Conservation (phyloP, 139 green algal genomes). For the Chlorella vulgaris region DNA sequence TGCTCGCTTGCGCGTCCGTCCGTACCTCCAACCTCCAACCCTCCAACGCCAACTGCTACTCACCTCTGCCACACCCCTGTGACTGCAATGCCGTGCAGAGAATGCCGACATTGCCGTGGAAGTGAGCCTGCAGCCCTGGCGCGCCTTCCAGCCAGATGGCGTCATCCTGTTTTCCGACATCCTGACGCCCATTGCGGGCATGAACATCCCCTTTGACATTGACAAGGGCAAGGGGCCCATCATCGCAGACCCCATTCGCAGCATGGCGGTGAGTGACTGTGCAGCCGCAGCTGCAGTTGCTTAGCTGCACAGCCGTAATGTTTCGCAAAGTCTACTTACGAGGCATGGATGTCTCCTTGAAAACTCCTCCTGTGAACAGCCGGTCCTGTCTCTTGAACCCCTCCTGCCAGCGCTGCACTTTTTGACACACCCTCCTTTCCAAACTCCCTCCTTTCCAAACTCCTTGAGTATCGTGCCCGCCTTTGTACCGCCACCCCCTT, state of each 20-base stretch:
- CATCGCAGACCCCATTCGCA: slow-evolving; percentile 91
- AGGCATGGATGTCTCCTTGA: too few relatives aligned
- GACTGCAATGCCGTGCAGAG: slow-evolving; percentile 48
- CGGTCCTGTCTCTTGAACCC: too few relatives aligned
- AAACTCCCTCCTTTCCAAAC: too few relatives aligned
- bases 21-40: neutral
- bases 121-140: slow-evolving; percentile 92
- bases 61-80: neutral
- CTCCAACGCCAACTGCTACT: neutral
- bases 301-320: too few relatives aligned
- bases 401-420: too few relatives aligned
- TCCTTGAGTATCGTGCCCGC: neutral
- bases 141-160: slow-evolving; percentile 92
- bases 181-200: slow-evolving; percentile 91
- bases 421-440: too few relatives aligned
- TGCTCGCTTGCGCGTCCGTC: too few relatives aligned
- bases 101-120: slow-evolving; percentile 91
- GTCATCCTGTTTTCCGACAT: slow-evolving; percentile 98
- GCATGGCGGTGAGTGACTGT: slow-evolving; percentile 63
- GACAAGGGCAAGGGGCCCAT: slow-evolving; percentile 79
- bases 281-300: neutral
- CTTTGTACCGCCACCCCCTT: neutral
- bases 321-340: too few relatives aligned
- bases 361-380: too few relatives aligned
- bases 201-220: slow-evolving; percentile 98